Evolutionary conservation across 148 eudicot species (phyloP).

Genomic region (Rhododendron henanense): DNA sequence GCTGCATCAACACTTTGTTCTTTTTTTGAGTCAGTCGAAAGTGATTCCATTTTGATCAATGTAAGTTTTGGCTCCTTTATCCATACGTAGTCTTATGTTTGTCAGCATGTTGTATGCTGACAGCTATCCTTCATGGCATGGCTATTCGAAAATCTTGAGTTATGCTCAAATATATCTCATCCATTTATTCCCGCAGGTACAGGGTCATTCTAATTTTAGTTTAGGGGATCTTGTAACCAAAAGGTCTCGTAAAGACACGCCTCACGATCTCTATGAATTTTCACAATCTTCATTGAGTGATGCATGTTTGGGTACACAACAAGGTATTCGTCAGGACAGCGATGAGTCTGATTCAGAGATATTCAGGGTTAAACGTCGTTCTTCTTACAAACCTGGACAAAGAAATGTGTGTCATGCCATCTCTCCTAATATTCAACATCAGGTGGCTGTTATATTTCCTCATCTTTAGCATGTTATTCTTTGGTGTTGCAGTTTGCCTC

Average conservation of each 20-base stretch:
- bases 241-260: constrained; percentile 20
- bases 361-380: constrained; percentile 83
- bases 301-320: constrained; percentile 29
- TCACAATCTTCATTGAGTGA: constrained; percentile 18
- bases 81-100: not conserved
- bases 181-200: constrained; percentile 29
- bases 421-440: constrained; percentile 28
- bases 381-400: constrained; percentile 46
- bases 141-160: not conserved
- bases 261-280: constrained; percentile 27
- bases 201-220: constrained; percentile 20
- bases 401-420: constrained; percentile 25
- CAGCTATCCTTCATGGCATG: not conserved
- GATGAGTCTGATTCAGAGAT: constrained; percentile 90
- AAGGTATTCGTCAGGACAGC: constrained; percentile 34
- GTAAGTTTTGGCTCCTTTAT: constrained; percentile 33
- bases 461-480: not conserved
- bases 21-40: constrained; percentile 10
- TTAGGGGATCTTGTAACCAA: constrained; percentile 6
- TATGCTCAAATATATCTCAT: not conserved
- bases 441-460: constrained; percentile 35
- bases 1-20: constrained; percentile 51
- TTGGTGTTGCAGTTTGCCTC: not conserved
- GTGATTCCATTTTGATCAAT: constrained; percentile 19
- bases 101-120: not conserved